These are phyloP conservation scores for Magnusiomyces ingens DNA, from an alignment of 1,139 yeast species.

Conservation along the genomic window DNA sequence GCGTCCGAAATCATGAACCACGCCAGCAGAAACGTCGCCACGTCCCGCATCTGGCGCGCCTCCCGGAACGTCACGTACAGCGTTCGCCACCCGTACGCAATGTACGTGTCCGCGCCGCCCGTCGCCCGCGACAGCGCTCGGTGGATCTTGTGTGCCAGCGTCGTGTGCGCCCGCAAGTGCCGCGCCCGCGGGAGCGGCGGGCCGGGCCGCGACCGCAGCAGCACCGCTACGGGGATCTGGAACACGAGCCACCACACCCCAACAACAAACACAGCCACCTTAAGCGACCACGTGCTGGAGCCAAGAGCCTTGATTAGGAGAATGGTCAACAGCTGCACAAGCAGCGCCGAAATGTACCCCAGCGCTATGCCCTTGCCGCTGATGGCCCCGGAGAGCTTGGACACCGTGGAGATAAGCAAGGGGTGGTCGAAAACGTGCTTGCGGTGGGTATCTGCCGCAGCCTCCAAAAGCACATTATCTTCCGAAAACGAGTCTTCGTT, in stretches of 20 bases:
- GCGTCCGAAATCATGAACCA: slow-evolving; percentile 71
- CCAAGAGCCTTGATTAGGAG: slow-evolving; percentile 41
- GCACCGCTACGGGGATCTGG: slow-evolving; percentile 48
- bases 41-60: slow-evolving; percentile 52
- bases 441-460: slow-evolving; percentile 2
- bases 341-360: slow-evolving; percentile 57
- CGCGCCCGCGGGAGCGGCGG: slow-evolving; percentile 25
- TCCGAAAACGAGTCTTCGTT: neutral
- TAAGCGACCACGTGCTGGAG: slow-evolving; percentile 41
- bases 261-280: slow-evolving; percentile 49
- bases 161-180: slow-evolving; percentile 12
- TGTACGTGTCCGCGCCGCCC: slow-evolving; percentile 19
- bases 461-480: slow-evolving; percentile 2
- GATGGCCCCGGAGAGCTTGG: slow-evolving; percentile 35
- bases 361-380: slow-evolving; percentile 62
- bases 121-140: slow-evolving; percentile 14
- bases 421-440: slow-evolving; percentile 13
- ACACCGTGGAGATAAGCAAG: slow-evolving; percentile 12
- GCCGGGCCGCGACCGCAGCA: slow-evolving; percentile 42
- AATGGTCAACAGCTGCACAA: slow-evolving; percentile 55
- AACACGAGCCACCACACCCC: slow-evolving; percentile 69
- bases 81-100: slow-evolving; percentile 54
- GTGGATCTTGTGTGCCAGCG: slow-evolving; percentile 15
- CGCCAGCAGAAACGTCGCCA: slow-evolving; percentile 50
- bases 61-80: slow-evolving; percentile 46